Base-by-base conservation (phyloP, 257 asterid species). In the Solanum sitiens region DNA sequence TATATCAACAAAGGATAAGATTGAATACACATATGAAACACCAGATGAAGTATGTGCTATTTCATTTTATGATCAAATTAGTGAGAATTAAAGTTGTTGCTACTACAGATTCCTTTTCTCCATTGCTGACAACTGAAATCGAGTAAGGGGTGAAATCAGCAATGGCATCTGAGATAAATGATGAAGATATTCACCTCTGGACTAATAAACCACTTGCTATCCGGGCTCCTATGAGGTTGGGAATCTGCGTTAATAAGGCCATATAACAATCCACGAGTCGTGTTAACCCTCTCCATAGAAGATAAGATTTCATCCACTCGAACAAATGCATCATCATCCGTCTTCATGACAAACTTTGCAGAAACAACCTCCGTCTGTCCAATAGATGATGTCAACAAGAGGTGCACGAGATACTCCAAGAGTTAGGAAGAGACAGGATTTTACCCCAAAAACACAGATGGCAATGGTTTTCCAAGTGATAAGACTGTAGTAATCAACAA, bases 311-410 rank as follows among this genome's bases (percentile, higher is more conserved):
- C 99, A 90, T 97, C 99, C 67, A 97, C 92, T 76, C 99, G 98
- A 89, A 97, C 98, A 88, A 97, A 97, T 88, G 99, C 98, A 84
- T 97, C 99, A 50, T 97, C 99, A 63, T 97, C 99, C 73, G 99
- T 97, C 98, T 97, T 97, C 99, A 97, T 97, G 42, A 96, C 94
- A 91, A 85, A 97, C 89, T 94, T 94, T 5, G 98, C 95, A 1
- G 97, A 93, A 89, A 96, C 94, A 27, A 91, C 95, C 90, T 97
- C 93, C 8, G 95, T 97, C 99, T 97, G 98, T 92, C 65, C 91
- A 94, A 93, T 88, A 91, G 87, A 92, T 88, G 86, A 87, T 32
- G 90, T 87, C 89, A 93, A 87, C 92, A 88, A 92, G 93, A 88
- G 67, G 83, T 85, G 86, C 86, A 88, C 32, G 35, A 85, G 75